Conservation (phyloP, 2,329 filamentous ascomycete species). For the Helminthosporium solani region DNA sequence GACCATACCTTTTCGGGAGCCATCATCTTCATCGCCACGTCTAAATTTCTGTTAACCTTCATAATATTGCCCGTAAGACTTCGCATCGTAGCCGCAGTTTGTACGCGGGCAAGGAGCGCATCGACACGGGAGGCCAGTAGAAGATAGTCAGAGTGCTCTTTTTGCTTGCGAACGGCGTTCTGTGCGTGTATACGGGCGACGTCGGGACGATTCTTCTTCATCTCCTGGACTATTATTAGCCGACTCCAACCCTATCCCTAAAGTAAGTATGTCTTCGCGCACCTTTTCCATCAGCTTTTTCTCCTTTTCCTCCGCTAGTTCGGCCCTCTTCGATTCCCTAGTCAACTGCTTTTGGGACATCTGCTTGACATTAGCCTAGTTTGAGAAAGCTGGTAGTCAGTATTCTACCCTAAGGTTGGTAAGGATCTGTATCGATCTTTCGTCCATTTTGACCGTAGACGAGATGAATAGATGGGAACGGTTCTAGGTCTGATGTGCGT, state of each 20-base stretch:
- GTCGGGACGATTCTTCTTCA: slow-evolving; percentile 60
- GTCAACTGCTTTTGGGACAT: slow-evolving; percentile 65
- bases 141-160: slow-evolving; percentile 61
- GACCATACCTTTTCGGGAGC: slow-evolving; percentile 60
- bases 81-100: slow-evolving; percentile 64
- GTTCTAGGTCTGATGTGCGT: background rate
- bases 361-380: slow-evolving; percentile 40
- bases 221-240: slow-evolving; percentile 46
- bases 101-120: slow-evolving; percentile 60
- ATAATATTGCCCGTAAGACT: slow-evolving; percentile 62
- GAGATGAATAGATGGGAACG: background rate
- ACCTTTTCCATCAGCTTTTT: slow-evolving; percentile 64
- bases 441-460: slow-evolving; percentile 43
- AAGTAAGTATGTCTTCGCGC: background rate
- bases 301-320: slow-evolving; percentile 61
- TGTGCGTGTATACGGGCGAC: slow-evolving; percentile 65
- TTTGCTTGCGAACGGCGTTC: slow-evolving; percentile 64
- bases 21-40: slow-evolving; percentile 64
- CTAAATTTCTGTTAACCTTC: slow-evolving; percentile 63
- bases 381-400: slow-evolving; percentile 4
- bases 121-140: slow-evolving; percentile 60
- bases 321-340: slow-evolving; percentile 61
- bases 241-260: background rate
- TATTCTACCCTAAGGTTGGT: slow-evolving; percentile 60
- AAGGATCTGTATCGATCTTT: slow-evolving; percentile 57